Conservation (phyloP, 139 green algal genomes). For the Coccomyxa sp. region DNA sequence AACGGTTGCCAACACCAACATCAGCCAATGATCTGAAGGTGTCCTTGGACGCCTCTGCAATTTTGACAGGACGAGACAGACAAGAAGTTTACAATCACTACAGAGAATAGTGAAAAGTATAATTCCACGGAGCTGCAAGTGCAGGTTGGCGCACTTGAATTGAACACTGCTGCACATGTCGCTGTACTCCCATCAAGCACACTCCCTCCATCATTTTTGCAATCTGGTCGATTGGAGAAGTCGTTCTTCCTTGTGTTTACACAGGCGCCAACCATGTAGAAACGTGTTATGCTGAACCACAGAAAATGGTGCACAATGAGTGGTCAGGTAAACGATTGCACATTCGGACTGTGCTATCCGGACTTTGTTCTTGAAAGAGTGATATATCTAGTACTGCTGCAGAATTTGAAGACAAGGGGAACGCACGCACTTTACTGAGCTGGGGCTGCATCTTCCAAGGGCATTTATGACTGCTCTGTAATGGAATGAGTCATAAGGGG, state of each 20-base stretch:
- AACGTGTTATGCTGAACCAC: neutral
- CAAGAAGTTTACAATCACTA: neutral
- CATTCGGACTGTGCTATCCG: too few relatives aligned
- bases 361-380: too few relatives aligned
- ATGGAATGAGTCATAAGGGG: too few relatives aligned
- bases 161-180: neutral
- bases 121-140: neutral
- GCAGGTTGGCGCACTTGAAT: neutral
- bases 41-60: neutral
- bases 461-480: too few relatives aligned
- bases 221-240: neutral
- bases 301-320: neutral
- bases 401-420: too few relatives aligned
- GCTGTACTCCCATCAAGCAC: neutral
- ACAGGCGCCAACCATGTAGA: neutral
- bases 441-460: too few relatives aligned
- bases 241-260: neutral
- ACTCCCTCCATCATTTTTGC: neutral
- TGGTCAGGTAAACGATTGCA: neutral
- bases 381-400: too few relatives aligned
- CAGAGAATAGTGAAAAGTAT: neutral
- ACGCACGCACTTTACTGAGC: too few relatives aligned
- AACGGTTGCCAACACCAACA: neutral
- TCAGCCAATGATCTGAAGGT: neutral
- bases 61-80: neutral